phyloP scores from a whole-genome alignment of 2,329 filamentous ascomycete species.

The Coniosporium tulheliwenetii region DNA sequence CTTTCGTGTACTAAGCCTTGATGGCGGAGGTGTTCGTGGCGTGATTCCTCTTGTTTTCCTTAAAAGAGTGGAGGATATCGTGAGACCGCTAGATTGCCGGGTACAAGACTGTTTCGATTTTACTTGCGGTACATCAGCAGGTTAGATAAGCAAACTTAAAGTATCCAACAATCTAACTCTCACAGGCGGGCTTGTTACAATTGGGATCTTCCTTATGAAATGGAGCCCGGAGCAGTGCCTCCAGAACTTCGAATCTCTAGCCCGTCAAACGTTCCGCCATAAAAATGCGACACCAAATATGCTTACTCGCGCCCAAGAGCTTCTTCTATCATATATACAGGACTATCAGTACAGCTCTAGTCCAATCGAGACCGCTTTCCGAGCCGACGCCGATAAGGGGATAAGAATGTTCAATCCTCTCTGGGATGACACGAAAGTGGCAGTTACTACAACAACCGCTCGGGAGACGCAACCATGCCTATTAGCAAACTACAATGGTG shows the following conservation, averaged over 20 bases:
- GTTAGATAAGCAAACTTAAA: too few relatives aligned
- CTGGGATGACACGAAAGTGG: slow-evolving; percentile 11
- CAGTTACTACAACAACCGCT: slow-evolving; percentile 13
- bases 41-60: slow-evolving; percentile 11
- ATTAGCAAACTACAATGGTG: slow-evolving; percentile 16
- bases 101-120: slow-evolving; percentile 13
- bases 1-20: slow-evolving; percentile 18
- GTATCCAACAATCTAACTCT: too few relatives aligned
- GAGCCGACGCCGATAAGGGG: slow-evolving; percentile 3
- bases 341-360: slow-evolving; percentile 11
- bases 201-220: slow-evolving; percentile 13
- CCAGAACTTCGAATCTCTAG: slow-evolving; percentile 10
- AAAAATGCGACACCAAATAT: too few relatives aligned
- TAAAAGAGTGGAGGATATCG: slow-evolving; percentile 6
- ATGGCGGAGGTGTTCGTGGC: slow-evolving; percentile 16
- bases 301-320: too few relatives aligned
- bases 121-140: slow-evolving; percentile 12
- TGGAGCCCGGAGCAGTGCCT: slow-evolving; percentile 10
- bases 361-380: slow-evolving; percentile 12
- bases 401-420: slow-evolving; percentile 14
- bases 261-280: slow-evolving; percentile 9
- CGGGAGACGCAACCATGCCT: slow-evolving; percentile 8
- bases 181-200: slow-evolving; percentile 12
- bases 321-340: slow-evolving; percentile 10
- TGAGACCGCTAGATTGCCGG: slow-evolving; percentile 6